Base-by-base conservation (phyloP, 2,329 filamentous ascomycete genomes). In the Claviceps capensis region DNA sequence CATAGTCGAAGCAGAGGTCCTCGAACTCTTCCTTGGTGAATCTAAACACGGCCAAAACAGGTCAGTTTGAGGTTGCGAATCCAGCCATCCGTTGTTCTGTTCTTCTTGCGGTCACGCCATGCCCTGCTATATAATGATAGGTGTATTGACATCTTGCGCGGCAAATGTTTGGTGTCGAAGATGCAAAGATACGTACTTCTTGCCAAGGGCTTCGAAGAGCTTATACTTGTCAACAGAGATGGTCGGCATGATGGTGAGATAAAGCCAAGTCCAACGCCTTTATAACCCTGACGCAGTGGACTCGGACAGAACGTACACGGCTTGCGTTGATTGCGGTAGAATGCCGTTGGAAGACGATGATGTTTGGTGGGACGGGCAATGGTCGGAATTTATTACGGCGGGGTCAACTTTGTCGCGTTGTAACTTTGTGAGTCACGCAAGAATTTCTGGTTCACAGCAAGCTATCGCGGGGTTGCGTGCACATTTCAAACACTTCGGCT, bases 1-100 rank as follows among this genome's bases (percentile, higher is more conserved):
- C 90, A 66, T 95, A 98, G 64, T 98, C 91, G 78, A 98, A 98
- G 71, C 93, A 97, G 61, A 98, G 77, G 65, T 95, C 86, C 69
- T 98, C 93, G 65, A 98, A 98, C 65, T 95, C 88, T 62, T 95
- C 82, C 57, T 88, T 93, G 52, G 91, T 95, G 70, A 87, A 91
- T 60, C 86, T 90, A 54, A 42, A 43, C 42, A 38, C 42, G 47
- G 48, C 49, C n/a, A 23, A 52, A 19, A 38, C 13, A 53, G 26
- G 58, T 64, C 52, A 62, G 61, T 11, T 30, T 49, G 26, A 30
- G 19, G 19, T 44, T 42, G 30, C 30, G 4, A 43, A 9, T 8
- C 8, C 13, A 5, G 13, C 5, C 43, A 46, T 17, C 9, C 30
- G 9, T 9, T 11, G 9, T 34, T 34, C 9, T 34, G 8, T 34